Conservation (phyloP, 306 rosid species). For the Quercus suber region DNA sequence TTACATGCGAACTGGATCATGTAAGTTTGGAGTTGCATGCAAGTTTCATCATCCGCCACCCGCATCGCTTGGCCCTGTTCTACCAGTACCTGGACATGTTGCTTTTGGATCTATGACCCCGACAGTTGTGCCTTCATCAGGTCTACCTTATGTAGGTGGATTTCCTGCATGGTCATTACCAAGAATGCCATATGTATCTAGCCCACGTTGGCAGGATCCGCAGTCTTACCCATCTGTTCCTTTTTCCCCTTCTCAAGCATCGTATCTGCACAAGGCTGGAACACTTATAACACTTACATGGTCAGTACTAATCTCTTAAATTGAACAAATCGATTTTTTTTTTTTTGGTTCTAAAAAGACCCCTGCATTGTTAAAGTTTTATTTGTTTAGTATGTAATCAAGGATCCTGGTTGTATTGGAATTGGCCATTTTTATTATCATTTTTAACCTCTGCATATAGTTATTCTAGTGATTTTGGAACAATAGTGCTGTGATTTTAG, state of each 20-base stretch:
- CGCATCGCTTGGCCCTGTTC: conserved; percentile 41
- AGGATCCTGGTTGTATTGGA: neutral
- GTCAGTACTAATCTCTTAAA: conserved; percentile 40
- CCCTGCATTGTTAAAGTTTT: neutral
- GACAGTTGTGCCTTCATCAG: conserved; percentile 52
- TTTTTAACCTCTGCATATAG: neutral
- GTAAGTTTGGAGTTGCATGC: conserved; percentile 96
- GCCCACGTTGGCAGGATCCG: conserved; percentile 42
- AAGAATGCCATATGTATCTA: conserved; percentile 64
- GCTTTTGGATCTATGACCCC: conserved; percentile 48
- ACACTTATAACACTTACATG: conserved; percentile 77
- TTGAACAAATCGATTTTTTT: neutral
- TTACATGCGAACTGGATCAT: conserved; percentile 81
- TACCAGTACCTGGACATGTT: conserved; percentile 48
- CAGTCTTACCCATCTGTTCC: conserved; percentile 70
- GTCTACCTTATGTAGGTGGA: conserved; percentile 63
- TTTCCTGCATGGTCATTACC: conserved; percentile 68
- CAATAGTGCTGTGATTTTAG: neutral
- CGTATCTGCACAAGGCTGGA: conserved; percentile 71
- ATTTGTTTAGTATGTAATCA: too few relatives aligned
- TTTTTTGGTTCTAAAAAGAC: neutral
- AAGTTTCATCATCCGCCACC: conserved; percentile 92
- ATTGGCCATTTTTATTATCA: neutral
- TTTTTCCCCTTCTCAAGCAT: conserved; percentile 67
- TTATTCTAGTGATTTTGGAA: neutral